Evolutionary conservation across 2,329 filamentous ascomycete species (phyloP).

Genomic region (Calonectria fujianensis): DNA sequence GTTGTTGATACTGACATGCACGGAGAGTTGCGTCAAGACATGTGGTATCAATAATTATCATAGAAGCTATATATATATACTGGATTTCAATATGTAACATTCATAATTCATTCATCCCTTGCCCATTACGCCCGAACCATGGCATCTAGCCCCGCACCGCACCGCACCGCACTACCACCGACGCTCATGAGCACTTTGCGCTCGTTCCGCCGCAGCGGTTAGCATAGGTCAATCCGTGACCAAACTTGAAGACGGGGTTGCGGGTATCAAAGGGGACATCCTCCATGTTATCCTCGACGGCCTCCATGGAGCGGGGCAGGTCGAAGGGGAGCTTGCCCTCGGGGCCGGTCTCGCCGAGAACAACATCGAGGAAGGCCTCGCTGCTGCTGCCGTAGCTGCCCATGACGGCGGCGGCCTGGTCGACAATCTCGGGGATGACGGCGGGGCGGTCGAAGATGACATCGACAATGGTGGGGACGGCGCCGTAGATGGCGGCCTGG

Average conservation of each 20-base stretch:
- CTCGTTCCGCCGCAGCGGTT: not conserved
- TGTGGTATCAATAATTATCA: conserved; percentile 6
- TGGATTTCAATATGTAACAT: conserved; percentile 7
- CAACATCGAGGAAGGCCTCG: conserved; percentile 65
- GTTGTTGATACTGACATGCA: not conserved
- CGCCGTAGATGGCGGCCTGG: conserved; percentile 58
- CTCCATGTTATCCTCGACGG: conserved; percentile 57
- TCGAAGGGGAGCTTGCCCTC: conserved; percentile 49
- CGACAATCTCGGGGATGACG: conserved; percentile 64
- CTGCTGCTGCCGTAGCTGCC: conserved; percentile 62
- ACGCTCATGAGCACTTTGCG: conserved; percentile 8
- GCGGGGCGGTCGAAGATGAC: conserved; percentile 64
- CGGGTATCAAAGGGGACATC: conserved; percentile 54
- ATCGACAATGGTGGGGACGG: conserved; percentile 64
- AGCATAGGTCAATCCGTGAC: conserved; percentile 45
- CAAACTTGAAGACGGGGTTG: conserved; percentile 53
- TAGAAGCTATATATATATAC: not conserved
- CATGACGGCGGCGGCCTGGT: conserved; percentile 61
- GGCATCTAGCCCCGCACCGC: not conserved
- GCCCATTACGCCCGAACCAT: not conserved
- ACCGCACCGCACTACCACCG: no score
- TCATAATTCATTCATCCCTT: conserved; percentile 9
- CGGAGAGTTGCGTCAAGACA: not conserved
- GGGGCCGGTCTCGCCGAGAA: conserved; percentile 59
- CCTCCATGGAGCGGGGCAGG: conserved; percentile 63